Evolutionary conservation across 2,329 filamentous ascomycete species (phyloP), one percentile per base, ranked within the genome.

Genomic region (Pseudophaeomoniella oleicola): DNA sequence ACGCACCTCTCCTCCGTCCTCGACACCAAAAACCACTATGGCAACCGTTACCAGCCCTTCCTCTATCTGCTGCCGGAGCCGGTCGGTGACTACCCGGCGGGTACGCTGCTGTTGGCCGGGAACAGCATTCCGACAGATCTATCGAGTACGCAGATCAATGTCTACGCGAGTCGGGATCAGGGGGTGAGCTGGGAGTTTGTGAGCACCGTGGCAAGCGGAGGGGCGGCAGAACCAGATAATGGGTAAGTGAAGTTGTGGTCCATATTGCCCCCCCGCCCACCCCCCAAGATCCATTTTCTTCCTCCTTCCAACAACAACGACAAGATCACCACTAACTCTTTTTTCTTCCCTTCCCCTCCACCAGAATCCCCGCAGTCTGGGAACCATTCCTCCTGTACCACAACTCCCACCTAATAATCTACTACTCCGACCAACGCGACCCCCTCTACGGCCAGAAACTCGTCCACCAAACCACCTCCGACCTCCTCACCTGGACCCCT

Each of bases 361-460:
- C 22, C n/a, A 27, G 22, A 6, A 52, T 74, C 27, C 78, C 75
- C 0, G 75, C 78, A 0, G 72, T 84, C 14, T 84, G 79, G 79
- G 80, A 84, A 52, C 79, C 79, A 0, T 81, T 78, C 52, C 55
- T 83, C 30, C 50, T 73, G 38, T 60, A 67, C 32, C 66, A 75
- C 51, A 57, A 78, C 38, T 64, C 70, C 37, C 61, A 71, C 36
- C 57, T 83, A 13, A 66, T 82, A 22, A 61, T 68, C 46, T 83
- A 80, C 62, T 83, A 82, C 59, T 75, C 77, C 2, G 79, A 83
- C 53, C 79, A 83, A 51, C 69, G 78, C 22, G 75, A 75, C 42
- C 66, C 74, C 43, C 59, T 60, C 2, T 63, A 82, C 48, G 78
- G 78, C 13, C 78, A 83, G 55, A 80, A 81, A 50, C 63, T 83